These are phyloP conservation scores for Botrytis fabae DNA, from an alignment of 2,329 filamentous ascomycete genomes.

Conservation along the genomic window DNA sequence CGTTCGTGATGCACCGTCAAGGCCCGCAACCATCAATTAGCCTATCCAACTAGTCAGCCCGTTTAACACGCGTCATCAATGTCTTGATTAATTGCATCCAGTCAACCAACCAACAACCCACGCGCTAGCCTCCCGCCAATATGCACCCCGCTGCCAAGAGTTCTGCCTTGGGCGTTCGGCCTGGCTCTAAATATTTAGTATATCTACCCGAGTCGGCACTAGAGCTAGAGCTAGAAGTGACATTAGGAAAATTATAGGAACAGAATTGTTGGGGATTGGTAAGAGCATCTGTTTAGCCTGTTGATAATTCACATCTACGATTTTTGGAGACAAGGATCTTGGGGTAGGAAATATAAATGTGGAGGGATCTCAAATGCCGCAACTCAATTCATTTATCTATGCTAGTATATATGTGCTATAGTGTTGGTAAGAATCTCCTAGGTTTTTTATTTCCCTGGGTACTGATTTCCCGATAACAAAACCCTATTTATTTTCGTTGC, in stretches of 20 bases:
- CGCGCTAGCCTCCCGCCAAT: background rate
- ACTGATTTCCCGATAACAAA: background rate
- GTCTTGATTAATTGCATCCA: too few species aligned
- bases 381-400: background rate
- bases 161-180: background rate
- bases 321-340: background rate
- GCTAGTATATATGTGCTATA: background rate
- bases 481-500: background rate
- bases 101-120: background rate
- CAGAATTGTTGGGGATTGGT: background rate
- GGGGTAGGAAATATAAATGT: background rate
- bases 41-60: background rate
- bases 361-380: fast-evolving
- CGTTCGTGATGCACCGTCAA: background rate
- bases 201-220: background rate
- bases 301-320: background rate
- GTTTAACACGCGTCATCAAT: background rate
- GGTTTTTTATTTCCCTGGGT: background rate
- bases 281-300: background rate
- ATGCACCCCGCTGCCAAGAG: background rate
- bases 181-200: background rate
- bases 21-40: background rate
- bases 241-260: background rate
- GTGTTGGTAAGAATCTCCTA: background rate
- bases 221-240: background rate